A percentile compares a stretch with the other conserved stretches of the same genome.
These are phyloP conservation scores for Chalciporus piperatus DNA, from an alignment of 768 basidiomycete genomes.

Conservation along the genomic window DNA sequence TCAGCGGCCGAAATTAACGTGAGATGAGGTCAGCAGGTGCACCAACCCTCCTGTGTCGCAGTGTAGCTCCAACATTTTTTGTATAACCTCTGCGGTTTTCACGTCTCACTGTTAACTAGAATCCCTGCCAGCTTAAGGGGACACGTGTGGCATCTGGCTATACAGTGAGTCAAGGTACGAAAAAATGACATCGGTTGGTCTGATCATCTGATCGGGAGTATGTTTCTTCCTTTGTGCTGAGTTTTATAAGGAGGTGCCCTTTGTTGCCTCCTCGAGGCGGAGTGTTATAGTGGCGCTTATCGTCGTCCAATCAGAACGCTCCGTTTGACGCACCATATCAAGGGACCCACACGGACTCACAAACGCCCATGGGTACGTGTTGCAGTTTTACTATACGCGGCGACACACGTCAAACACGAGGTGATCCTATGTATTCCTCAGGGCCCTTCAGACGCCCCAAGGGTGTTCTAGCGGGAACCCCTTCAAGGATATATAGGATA, in stretches of 20 bases:
- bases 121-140: not conserved
- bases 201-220: not conserved
- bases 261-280: slow-evolving; percentile 13
- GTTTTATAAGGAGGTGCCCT: not conserved
- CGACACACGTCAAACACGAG: slow-evolving; percentile 22
- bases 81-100: not conserved
- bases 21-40: not conserved
- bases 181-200: not conserved
- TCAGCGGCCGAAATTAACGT: too few relatives aligned
- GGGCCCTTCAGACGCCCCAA: slow-evolving; percentile 12
- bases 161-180: not conserved
- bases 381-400: not conserved
- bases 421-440: slow-evolving; percentile 11
- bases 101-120: not conserved
- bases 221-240: not conserved
- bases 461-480: not conserved
- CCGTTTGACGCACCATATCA: not conserved
- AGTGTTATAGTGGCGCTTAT: not conserved
- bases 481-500: not conserved
- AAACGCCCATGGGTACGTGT: not conserved
- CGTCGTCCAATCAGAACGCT: slow-evolving; percentile 3
- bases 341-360: not conserved
- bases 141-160: not conserved
- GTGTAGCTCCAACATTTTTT: not conserved
- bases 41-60: not conserved